A percentile compares a stretch with the other conserved stretches of the same genome.
phyloP scores from a whole-genome alignment of 2,329 filamentous ascomycete species.

The Kalaharituber pfeilii region DNA sequence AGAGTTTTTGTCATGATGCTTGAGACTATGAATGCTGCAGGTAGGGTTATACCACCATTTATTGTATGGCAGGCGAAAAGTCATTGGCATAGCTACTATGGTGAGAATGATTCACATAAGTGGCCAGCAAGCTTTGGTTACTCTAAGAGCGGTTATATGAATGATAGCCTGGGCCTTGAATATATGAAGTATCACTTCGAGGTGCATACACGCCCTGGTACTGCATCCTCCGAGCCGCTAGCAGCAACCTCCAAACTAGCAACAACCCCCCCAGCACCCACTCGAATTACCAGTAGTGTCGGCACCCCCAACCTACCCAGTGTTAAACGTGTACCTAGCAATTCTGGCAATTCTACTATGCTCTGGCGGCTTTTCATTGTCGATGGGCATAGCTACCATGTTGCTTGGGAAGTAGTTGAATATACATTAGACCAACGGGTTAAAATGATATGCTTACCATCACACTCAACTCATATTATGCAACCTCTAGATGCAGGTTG shows the following conservation, averaged over 20 bases:
- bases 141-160: constrained; percentile 10
- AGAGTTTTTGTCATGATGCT: constrained; percentile 11
- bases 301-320: no score
- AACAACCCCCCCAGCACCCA: no score
- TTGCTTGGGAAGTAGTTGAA: constrained; percentile 4
- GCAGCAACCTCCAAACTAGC: no score
- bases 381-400: constrained; percentile 15
- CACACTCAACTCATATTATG: constrained; percentile 11
- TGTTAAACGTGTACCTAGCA: no score
- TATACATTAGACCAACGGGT: constrained; percentile 11
- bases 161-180: constrained; percentile 5
- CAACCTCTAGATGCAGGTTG: constrained; percentile 16
- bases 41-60: constrained; percentile 2
- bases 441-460: constrained; percentile 12
- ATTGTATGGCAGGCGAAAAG: constrained; percentile 7
- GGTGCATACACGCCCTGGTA: no score
- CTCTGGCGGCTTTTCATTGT: no score
- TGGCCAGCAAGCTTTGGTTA: constrained; percentile 3
- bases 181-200: constrained; percentile 11
- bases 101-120: constrained; percentile 1
- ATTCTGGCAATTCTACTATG: no score
- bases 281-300: no score
- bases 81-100: constrained; percentile 1
- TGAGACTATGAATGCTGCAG: constrained; percentile 6
- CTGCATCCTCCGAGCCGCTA: constrained; percentile 3